A percentile compares a stretch with the other conserved stretches of the same genome.
These are phyloP conservation scores for Cryomyces antarcticus DNA, from an alignment of 495 filamentous ascomycete genomes.

Conservation along the genomic window DNA sequence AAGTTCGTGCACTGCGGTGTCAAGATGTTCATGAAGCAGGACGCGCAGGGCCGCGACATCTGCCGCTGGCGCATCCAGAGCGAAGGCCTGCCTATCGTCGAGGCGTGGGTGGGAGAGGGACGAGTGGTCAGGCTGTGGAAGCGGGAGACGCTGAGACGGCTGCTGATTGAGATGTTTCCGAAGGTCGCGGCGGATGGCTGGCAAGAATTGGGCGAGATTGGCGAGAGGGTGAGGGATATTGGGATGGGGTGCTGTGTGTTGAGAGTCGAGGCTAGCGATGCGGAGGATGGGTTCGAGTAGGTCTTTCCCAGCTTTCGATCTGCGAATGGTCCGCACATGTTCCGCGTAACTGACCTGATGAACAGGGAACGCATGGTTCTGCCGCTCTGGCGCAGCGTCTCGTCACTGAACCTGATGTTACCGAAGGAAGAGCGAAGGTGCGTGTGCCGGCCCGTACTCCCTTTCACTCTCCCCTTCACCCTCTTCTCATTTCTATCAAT, in stretches of 20 bases:
- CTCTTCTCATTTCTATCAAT: no score
- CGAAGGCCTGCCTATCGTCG: constrained; percentile 72
- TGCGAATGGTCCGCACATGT: not conserved
- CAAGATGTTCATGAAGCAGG: constrained; percentile 96
- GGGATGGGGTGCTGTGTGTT: constrained; percentile 85
- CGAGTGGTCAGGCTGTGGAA: constrained; percentile 54
- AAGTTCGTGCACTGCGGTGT: constrained; percentile 94
- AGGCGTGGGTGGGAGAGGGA: constrained; percentile 66
- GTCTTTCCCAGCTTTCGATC: no score
- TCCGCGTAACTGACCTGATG: not conserved
- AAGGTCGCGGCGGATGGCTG: constrained; percentile 48
- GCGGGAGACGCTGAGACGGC: constrained; percentile 50
- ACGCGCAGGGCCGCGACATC: constrained; percentile 62
- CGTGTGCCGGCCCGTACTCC: not conserved
- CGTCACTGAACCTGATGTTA: constrained; percentile 83
- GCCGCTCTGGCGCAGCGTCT: constrained; percentile 76
- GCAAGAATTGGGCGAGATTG: constrained; percentile 68
- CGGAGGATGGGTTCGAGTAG: constrained; percentile 46
- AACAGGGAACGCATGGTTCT: constrained; percentile 57
- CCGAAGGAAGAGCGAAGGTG: constrained; percentile 75
- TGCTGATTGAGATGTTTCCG: constrained; percentile 91
- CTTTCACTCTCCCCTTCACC: constrained; percentile 9
- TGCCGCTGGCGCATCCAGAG: constrained; percentile 90
- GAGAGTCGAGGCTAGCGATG: constrained; percentile 48
- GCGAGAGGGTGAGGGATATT: constrained; percentile 56